These are phyloP conservation scores for Leccinum aurantiacum DNA, from an alignment of 768 basidiomycete species.

Conservation along the genomic window DNA sequence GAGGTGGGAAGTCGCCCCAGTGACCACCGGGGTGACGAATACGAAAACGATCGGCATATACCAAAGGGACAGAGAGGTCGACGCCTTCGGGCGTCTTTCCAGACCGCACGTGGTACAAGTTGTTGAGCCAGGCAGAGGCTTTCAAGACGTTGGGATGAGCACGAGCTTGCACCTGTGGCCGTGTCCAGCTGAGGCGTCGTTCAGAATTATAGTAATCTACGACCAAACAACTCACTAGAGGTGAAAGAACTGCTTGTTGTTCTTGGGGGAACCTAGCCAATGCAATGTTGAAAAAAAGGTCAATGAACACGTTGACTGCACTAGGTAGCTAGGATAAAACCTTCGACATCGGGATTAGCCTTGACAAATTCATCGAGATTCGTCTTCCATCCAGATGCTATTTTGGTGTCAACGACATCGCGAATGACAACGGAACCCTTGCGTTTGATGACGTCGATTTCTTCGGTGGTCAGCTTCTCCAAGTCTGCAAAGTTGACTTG, in stretches of 20 bases:
- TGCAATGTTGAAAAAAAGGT: background rate
- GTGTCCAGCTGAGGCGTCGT: slow-evolving; percentile 40
- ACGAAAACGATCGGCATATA: slow-evolving; percentile 73
- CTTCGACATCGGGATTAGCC: slow-evolving; percentile 55
- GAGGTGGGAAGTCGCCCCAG: slow-evolving; percentile 57
- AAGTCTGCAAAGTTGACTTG: slow-evolving; percentile 60
- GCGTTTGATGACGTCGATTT: slow-evolving; percentile 49
- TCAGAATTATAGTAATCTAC: background rate
- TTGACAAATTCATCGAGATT: slow-evolving; percentile 55
- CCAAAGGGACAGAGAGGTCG: slow-evolving; percentile 59
- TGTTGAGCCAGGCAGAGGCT: slow-evolving; percentile 59
- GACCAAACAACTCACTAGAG: slow-evolving; percentile 52
- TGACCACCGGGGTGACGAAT: slow-evolving; percentile 64
- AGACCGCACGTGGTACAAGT: slow-evolving; percentile 51
- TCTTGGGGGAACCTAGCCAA: slow-evolving; percentile 47
- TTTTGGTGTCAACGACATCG: slow-evolving; percentile 55
- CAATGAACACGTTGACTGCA: background rate
- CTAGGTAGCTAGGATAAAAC: slow-evolving; percentile 27
- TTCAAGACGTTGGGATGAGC: slow-evolving; percentile 65
- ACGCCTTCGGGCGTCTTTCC: slow-evolving; percentile 47
- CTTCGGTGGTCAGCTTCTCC: slow-evolving; percentile 42
- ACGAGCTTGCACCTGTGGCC: slow-evolving; percentile 64
- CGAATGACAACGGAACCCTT: slow-evolving; percentile 62
- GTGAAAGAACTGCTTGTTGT: slow-evolving; percentile 70
- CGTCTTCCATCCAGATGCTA: slow-evolving; percentile 59